Percentiles rank a stretch among this genome's conserved stretches.
Evolutionary conservation across 257 asterid genomes (phyloP).

Genomic region (Nicotiana undulata): DNA sequence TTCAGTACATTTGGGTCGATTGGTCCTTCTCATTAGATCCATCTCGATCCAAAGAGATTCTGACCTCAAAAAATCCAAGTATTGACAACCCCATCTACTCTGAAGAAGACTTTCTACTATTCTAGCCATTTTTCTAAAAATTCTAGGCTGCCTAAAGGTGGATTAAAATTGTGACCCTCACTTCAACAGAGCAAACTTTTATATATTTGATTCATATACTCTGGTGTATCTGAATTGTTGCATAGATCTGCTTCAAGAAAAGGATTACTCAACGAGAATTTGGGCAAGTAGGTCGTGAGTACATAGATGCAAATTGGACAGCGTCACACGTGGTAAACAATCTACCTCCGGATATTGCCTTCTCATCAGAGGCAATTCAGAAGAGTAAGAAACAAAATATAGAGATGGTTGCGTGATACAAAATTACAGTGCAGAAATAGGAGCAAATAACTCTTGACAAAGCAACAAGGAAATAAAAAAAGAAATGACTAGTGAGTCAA

Average conservation of each 20-base stretch:
- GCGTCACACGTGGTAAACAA: neutral
- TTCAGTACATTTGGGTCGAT: neutral
- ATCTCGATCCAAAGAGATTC: neutral
- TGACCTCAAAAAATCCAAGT: neutral
- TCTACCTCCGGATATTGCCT: neutral
- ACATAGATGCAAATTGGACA: neutral
- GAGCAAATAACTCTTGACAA: no score
- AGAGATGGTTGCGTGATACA: neutral
- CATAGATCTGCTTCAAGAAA: neutral
- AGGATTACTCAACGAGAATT: neutral
- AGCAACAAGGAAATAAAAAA: no score
- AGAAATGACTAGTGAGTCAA: no score
- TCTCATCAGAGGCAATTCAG: neutral
- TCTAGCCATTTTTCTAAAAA: no score
- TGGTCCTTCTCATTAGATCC: neutral
- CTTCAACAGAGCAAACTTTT: neutral
- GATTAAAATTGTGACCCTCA: no score
- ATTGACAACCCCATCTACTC: neutral
- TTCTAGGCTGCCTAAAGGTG: neutral
- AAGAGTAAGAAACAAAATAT: neutral
- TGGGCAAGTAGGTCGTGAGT: neutral
- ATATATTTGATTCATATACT: no score
- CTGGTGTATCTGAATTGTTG: no score
- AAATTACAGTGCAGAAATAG: no score
- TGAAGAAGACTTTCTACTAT: neutral